Evolutionary conservation across 306 rosid species (phyloP).

Genomic region (Inga oerstediana): DNA sequence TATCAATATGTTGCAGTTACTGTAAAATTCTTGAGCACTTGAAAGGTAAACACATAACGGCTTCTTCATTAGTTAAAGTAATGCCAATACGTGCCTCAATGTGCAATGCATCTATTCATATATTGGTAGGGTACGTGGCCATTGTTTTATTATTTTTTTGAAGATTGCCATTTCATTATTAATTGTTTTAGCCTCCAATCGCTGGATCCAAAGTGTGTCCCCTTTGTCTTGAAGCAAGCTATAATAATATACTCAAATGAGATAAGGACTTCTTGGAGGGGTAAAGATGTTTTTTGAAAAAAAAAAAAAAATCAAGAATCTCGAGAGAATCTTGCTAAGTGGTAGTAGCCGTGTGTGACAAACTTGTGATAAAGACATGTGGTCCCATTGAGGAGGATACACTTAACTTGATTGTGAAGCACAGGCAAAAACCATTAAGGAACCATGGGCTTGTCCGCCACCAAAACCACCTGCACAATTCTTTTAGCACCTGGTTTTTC

Average conservation of each 20-base stretch:
- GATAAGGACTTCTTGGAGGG: neutral
- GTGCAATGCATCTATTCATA: neutral
- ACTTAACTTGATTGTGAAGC: neutral
- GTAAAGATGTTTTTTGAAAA: neutral
- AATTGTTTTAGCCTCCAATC: neutral
- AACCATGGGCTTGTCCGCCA: neutral
- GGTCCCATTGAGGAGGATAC: neutral
- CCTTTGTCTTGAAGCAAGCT: neutral
- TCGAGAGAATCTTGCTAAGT: neutral
- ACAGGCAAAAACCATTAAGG: neutral
- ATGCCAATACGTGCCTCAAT: neutral
- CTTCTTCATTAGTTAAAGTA: neutral
- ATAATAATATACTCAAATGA: neutral
- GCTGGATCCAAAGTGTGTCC: neutral
- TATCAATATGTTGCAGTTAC: neutral
- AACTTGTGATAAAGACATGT: neutral
- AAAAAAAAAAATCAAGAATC: too few relatives aligned
- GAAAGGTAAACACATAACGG: neutral
- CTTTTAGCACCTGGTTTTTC: neutral
- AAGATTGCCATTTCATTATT: neutral
- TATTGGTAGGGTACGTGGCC: neutral
- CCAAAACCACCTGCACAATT: neutral
- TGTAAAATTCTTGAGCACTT: neutral
- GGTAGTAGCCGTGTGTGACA: neutral
- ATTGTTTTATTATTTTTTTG: neutral